Evolutionary conservation across 257 asterid species (phyloP), one percentile per base, ranked within the genome.

Genomic region (Cinchona pubescens): DNA sequence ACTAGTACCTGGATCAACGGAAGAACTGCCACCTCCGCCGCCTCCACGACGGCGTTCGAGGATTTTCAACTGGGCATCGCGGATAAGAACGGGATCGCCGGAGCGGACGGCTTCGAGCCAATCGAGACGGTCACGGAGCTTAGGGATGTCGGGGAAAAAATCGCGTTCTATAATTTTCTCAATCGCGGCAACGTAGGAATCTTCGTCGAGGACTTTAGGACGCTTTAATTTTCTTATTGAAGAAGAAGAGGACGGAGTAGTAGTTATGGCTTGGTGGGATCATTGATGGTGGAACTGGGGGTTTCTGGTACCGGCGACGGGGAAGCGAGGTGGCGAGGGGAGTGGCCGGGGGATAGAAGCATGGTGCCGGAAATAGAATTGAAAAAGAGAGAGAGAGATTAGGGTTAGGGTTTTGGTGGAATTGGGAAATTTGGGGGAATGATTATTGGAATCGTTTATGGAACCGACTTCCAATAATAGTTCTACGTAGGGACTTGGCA

Each of bases 131-230:
- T 94, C 97, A 23, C 91, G 91, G 77, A 92, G 91, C 84, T 94
- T 94, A n/a, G 97, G 90, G 46, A 94, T 90, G 63, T 94, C 97
- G 6, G 99, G 97, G 79, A 90, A 92, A 88, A 83, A 94, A 75
- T 94, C 97, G 23, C 97, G 92, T 83, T 94, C 97, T 87, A 94
- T 87, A 42, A 94, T 94, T 83, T 91, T 94, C 88, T 94, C 99
- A 38, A 94, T 87, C 12, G 97, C 83, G 34, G 95, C 97, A 2
- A 91, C 97, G 38, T 94, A 94, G 3, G 90, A 63, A 61, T 94
- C 99, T 75, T 94, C 97, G 67, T 92, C 97, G 19, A 94, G 87
- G 35, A 92, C 97, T 25, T 81, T 77, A 43, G 86, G 25, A 48
- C 79, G 83, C 68, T 82, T 81, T 69, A 88, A 84, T 79, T 85